Percentiles rank a stretch among this genome's conserved stretches.
Evolutionary conservation across 2,329 filamentous ascomycete species (phyloP).

Genomic region (Zasmidium cellare): DNA sequence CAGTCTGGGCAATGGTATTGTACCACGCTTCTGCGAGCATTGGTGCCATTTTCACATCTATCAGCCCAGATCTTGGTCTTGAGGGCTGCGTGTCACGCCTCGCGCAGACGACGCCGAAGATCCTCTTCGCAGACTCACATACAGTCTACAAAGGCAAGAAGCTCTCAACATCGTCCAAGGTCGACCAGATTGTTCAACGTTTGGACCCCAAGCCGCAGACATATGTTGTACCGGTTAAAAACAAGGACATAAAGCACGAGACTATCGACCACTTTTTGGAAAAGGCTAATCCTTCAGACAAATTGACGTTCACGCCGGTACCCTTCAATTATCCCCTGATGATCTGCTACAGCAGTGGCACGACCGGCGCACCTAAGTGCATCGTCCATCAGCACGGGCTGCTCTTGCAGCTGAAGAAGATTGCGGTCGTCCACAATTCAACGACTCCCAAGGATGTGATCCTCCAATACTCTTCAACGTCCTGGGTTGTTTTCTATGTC

Average conservation of each 20-base stretch:
- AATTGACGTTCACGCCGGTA: slow-evolving; percentile 39
- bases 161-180: slow-evolving; percentile 34
- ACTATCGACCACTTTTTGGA: slow-evolving; percentile 36
- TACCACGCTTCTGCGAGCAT: slow-evolving; percentile 43
- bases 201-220: slow-evolving; percentile 29
- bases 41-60: slow-evolving; percentile 47
- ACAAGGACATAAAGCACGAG: slow-evolving; percentile 24
- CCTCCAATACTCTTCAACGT: slow-evolving; percentile 49
- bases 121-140: slow-evolving; percentile 44
- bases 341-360: slow-evolving; percentile 47
- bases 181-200: slow-evolving; percentile 33
- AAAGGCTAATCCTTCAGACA: slow-evolving; percentile 30
- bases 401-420: slow-evolving; percentile 47
- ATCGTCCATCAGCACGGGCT: slow-evolving; percentile 46
- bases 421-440: slow-evolving; percentile 46
- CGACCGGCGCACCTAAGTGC: slow-evolving; percentile 46
- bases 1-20: slow-evolving; percentile 43
- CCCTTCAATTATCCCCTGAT: slow-evolving; percentile 45
- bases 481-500: slow-evolving; percentile 51
- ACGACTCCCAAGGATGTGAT: slow-evolving; percentile 42
- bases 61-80: slow-evolving; percentile 45
- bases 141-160: slow-evolving; percentile 42
- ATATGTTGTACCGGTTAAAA: slow-evolving; percentile 31
- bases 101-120: slow-evolving; percentile 37
- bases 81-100: slow-evolving; percentile 40